Percentiles rank a stretch among this genome's conserved stretches.
These are phyloP conservation scores for Kalmanozyma brasiliensis DNA, from an alignment of 1,284 basidiomycete species.

Conservation along the genomic window DNA sequence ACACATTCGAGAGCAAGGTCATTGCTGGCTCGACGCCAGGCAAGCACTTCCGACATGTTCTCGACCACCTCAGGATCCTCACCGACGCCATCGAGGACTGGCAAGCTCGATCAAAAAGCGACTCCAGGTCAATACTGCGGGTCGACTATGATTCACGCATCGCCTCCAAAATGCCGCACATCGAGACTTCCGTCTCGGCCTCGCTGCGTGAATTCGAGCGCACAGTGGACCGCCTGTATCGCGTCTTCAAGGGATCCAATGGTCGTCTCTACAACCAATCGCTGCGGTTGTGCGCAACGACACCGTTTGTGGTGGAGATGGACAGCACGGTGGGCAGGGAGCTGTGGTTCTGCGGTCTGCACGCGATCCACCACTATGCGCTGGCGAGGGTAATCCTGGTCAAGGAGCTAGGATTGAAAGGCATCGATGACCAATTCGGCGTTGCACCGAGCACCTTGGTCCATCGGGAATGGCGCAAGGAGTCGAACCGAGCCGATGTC, in stretches of 20 bases:
- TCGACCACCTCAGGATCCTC: constrained; percentile 57
- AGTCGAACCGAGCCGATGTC: constrained; percentile 24
- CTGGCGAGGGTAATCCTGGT: constrained; percentile 59
- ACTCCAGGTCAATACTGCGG: constrained; percentile 7
- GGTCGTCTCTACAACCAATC: constrained; percentile 34
- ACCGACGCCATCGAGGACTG: constrained; percentile 46
- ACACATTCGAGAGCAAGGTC: constrained; percentile 40
- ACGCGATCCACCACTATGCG: constrained; percentile 65
- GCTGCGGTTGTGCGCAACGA: constrained; percentile 54
- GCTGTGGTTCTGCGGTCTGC: constrained; percentile 63
- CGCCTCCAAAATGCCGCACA: constrained; percentile 23
- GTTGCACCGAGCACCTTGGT: constrained; percentile 63
- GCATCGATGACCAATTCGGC: constrained; percentile 55
- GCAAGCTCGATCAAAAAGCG: constrained; percentile 11
- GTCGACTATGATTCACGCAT: constrained; percentile 60
- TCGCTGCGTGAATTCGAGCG: constrained; percentile 49
- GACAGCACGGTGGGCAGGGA: constrained; percentile 47
- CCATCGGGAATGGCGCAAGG: constrained; percentile 43
- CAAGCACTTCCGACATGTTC: constrained; percentile 59
- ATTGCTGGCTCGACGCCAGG: constrained; percentile 54
- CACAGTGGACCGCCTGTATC: constrained; percentile 28
- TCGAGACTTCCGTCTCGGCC: constrained; percentile 42
- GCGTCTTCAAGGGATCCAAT: constrained; percentile 30
- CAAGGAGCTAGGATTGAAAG: constrained; percentile 49
- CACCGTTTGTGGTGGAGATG: constrained; percentile 53